Evolutionary conservation across 805 yeast genomes (phyloP).

Genomic region (Diddensiella transvaalensis): DNA sequence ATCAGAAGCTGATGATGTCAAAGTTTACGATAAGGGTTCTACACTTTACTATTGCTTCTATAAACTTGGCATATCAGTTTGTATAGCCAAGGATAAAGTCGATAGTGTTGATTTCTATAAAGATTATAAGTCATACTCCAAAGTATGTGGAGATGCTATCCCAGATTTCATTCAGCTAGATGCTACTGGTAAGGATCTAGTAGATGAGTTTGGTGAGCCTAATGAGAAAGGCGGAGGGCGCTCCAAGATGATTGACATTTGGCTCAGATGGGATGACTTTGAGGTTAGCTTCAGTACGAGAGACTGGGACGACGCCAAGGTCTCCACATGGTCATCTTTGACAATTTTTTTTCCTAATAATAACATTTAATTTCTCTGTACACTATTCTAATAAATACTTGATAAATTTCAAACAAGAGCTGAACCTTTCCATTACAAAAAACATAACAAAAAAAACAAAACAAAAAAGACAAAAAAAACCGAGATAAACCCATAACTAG

Average conservation of each 20-base stretch:
- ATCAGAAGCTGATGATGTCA: slow-evolving; percentile 7
- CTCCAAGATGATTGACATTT: slow-evolving; percentile 34
- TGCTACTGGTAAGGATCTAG: slow-evolving; percentile 32
- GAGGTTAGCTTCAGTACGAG: slow-evolving; percentile 37
- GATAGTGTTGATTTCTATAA: slow-evolving; percentile 39
- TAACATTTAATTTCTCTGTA: not conserved
- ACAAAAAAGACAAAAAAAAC: not conserved
- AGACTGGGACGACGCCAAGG: slow-evolving; percentile 37
- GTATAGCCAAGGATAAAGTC: slow-evolving; percentile 5
- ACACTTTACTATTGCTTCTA: slow-evolving; percentile 21
- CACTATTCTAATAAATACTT: not conserved
- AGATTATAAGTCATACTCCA: slow-evolving; percentile 23
- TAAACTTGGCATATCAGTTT: slow-evolving; percentile 21
- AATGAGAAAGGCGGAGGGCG: slow-evolving; percentile 42
- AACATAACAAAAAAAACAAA: not conserved
- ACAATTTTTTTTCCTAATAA: slow-evolving; percentile 24
- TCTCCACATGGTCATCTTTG: slow-evolving; percentile 30
- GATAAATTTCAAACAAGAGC: not conserved
- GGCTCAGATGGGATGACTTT: slow-evolving; percentile 39
- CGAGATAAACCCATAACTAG: too few relatives aligned
- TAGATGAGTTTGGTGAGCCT: slow-evolving; percentile 40
- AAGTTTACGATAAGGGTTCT: slow-evolving; percentile 16
- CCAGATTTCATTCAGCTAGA: slow-evolving; percentile 24
- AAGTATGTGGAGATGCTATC: slow-evolving; percentile 13
- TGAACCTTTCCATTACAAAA: too few relatives aligned